Percentiles rank a stretch among this genome's conserved stretches.
phyloP scores from a whole-genome alignment of 768 basidiomycete genomes.

The Hygrophoropsis aurantiaca region DNA sequence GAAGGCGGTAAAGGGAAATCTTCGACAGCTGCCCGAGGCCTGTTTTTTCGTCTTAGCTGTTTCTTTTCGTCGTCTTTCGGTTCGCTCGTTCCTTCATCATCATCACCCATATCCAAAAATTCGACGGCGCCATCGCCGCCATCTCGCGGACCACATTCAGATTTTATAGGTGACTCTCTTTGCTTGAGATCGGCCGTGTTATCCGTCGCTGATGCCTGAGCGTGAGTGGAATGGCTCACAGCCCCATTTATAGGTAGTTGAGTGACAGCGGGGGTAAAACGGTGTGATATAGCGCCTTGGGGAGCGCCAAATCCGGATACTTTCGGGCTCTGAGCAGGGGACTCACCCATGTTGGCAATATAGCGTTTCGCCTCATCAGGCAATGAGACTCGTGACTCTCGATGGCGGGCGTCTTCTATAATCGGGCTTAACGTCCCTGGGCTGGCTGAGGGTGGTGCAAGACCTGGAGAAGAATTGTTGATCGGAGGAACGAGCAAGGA shows the following conservation, averaged over 20 bases:
- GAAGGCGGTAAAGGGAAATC: conserved; percentile 54
- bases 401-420: conserved; percentile 35
- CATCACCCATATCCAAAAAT: conserved; percentile 62
- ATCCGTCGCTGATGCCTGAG: not conserved
- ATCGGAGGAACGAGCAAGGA: conserved; percentile 34
- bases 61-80: conserved; percentile 14
- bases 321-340: conserved; percentile 55
- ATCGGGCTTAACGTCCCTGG: conserved; percentile 20
- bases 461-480: conserved; percentile 15
- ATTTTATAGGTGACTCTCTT: conserved; percentile 11
- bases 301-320: conserved; percentile 9
- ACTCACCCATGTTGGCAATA: conserved; percentile 66
- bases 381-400: conserved; percentile 67
- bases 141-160: conserved; percentile 11
- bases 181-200: not conserved
- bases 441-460: conserved; percentile 15
- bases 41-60: conserved; percentile 18
- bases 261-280: too few relatives aligned
- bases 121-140: conserved; percentile 40
- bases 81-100: conserved; percentile 29
- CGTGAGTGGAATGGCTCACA: not conserved
- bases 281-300: not conserved
- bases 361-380: conserved; percentile 79
- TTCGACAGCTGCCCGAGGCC: conserved; percentile 44
- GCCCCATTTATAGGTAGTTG: not conserved